A percentile compares a stretch with the other conserved stretches of the same genome.
Conservation (phyloP, 805 yeast genomes). For the Maudiozyma saulgeensis region DNA sequence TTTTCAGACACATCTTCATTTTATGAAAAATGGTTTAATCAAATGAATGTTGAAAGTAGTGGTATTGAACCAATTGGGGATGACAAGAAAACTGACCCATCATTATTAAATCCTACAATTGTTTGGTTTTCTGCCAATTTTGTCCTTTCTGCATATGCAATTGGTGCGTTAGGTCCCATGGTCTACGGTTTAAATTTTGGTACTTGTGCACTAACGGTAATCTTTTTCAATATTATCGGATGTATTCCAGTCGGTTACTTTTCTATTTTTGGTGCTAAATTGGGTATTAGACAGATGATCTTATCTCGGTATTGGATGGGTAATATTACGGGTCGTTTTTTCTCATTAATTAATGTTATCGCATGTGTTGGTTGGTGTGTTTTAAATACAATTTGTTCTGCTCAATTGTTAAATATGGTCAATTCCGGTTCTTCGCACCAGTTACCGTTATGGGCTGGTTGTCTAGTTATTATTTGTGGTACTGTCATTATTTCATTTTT, state of each 20-base stretch:
- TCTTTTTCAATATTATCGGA: conserved; percentile 70
- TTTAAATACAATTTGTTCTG: conserved; percentile 81
- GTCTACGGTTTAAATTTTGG: conserved; percentile 63
- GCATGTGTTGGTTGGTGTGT: conserved; percentile 95
- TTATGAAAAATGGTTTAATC: conserved; percentile 1
- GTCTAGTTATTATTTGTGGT: conserved; percentile 55
- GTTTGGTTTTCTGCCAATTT: conserved; percentile 89
- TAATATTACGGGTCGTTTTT: conserved; percentile 60
- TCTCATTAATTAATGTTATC: conserved; percentile 64
- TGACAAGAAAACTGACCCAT: conserved; percentile 58
- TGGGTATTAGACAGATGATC: conserved; percentile 83
- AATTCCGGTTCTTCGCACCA: conserved; percentile 40
- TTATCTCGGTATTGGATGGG: conserved; percentile 73
- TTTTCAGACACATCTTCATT: not conserved
- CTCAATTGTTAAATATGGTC: conserved; percentile 70
- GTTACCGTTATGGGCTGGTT: conserved; percentile 87
- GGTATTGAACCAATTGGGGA: conserved; percentile 79
- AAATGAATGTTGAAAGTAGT: conserved; percentile 45
- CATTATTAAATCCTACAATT: conserved; percentile 58
- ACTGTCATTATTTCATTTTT: conserved; percentile 69
- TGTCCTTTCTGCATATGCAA: conserved; percentile 73
- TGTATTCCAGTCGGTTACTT: conserved; percentile 69
- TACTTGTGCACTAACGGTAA: conserved; percentile 53
- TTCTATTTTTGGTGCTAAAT: conserved; percentile 73
- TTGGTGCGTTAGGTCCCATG: conserved; percentile 63